Evolutionary conservation across 1,139 yeast species (phyloP), one percentile per base, ranked within the genome.

Genomic region (Geotrichum fermentans): DNA sequence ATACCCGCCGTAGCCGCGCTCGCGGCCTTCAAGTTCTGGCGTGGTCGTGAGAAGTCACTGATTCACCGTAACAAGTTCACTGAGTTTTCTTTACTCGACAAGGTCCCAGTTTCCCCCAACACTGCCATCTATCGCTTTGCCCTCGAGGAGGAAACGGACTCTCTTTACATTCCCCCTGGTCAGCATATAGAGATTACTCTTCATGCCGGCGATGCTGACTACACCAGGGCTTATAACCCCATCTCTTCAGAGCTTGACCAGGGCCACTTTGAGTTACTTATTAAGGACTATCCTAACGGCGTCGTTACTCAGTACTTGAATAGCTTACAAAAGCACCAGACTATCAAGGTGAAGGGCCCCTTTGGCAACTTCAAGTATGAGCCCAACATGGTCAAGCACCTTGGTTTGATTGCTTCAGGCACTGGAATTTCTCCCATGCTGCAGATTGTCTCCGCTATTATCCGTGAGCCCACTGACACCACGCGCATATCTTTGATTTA

Each of bases 401-500:
- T 86, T 58, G 84, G 83, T 51, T 87, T 90, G 87, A 80, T 90
- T 59, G 96, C 96, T 39, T 96, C 95, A 58, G 97, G 97, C 61
- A 83, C 95, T 40, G 96, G 95, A 57, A 84, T 89, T 59, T 82
- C 96, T 33, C 96, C 96, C 59, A 85, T 89, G 80, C 83, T 82
- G 67, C 96, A 88, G 73, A 82, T 89, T 62, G 77, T 89, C 57
- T 80, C 82, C 59, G 86, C 87, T 44, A 81, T 89, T 57, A 79
- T 85, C 59, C 73, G 74, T 55, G 80, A 85, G 62, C 89, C 94
- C 20, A 73, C 73, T 33, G 96, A 87, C 65, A 73, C 73, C 55
- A 87, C 96, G 58, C 77, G 80, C 63, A 82, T 84, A 56, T 67
- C 73, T 44, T 71, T 85, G 61, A 69, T 83, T 52, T 88, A 82